Evolutionary conservation across 371 early-diverging fungal species (phyloP).

Genomic region (Amoeboaphelidium occidentale): DNA sequence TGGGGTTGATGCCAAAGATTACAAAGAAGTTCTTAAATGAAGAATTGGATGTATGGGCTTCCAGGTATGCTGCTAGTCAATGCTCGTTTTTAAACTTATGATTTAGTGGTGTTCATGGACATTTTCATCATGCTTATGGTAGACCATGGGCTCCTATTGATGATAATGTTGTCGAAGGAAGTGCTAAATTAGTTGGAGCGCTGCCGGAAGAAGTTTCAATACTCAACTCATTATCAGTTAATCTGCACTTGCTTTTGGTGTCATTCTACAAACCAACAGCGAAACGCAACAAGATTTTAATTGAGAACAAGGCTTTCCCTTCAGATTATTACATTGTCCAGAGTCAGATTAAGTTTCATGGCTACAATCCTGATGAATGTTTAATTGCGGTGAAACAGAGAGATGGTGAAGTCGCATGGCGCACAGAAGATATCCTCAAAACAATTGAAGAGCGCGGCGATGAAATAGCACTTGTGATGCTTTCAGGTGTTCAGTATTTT

Average conservation of each 20-base stretch:
- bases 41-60: conserved; percentile 74
- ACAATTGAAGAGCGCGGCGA: conserved; percentile 42
- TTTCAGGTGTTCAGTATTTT: conserved; percentile 85
- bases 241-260: conserved; percentile 66
- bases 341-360: conserved; percentile 63
- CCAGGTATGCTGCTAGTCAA: conserved; percentile 14
- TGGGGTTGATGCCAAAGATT: conserved; percentile 60
- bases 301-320: conserved; percentile 82
- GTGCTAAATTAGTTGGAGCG: conserved; percentile 61
- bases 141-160: conserved; percentile 80
- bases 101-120: conserved; percentile 52
- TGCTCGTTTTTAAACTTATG: neutral
- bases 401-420: conserved; percentile 34
- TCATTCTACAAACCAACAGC: conserved; percentile 71
- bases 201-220: conserved; percentile 53
- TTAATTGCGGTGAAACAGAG: conserved; percentile 50
- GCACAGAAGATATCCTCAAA: conserved; percentile 54
- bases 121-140: conserved; percentile 47
- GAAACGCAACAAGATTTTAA: conserved; percentile 52
- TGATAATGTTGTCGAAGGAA: conserved; percentile 36
- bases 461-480: conserved; percentile 54
- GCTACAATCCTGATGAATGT: conserved; percentile 33
- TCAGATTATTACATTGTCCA: conserved; percentile 68
- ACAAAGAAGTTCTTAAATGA: conserved; percentile 37
- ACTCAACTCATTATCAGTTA: conserved; percentile 75